phyloP scores from a whole-genome alignment of 1,284 basidiomycete species.

The Porogramme epimiltina region DNA sequence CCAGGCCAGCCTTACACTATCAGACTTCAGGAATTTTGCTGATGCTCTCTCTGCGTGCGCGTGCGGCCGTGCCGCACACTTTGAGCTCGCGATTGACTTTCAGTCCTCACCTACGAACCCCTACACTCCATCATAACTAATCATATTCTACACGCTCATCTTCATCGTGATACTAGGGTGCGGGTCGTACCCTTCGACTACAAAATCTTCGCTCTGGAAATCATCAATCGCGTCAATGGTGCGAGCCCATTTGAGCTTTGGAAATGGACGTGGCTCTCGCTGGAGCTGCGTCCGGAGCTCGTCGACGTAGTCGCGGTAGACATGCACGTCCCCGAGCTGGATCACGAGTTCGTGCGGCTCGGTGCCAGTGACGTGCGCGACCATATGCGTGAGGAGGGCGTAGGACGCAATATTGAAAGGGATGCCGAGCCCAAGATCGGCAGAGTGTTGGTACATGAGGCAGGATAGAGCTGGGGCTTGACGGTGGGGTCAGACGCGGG shows the following conservation, averaged over 20 bases:
- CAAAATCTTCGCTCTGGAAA: conserved; percentile 82
- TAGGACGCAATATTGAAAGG: conserved; percentile 99
- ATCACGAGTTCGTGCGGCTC: conserved; percentile 89
- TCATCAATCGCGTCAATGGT: conserved; percentile 79
- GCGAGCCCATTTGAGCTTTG: conserved; percentile 75
- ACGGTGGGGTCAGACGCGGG: conserved; percentile 44
- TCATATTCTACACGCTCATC: conserved; percentile 95
- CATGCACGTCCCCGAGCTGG: conserved; percentile 96
- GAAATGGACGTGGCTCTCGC: conserved; percentile 82
- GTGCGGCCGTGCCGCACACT: no score
- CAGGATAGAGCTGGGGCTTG: conserved; percentile 81
- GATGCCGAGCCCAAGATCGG: conserved; percentile 94
- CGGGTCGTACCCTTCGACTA: conserved; percentile 75
- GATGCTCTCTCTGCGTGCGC: no score
- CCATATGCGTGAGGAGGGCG: conserved; percentile 95
- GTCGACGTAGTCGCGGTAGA: conserved; percentile 92
- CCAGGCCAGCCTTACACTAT: no score
- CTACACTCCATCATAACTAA: no score
- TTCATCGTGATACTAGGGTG: conserved; percentile 69
- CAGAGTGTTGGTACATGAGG: conserved; percentile 97
- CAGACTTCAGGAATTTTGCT: no score
- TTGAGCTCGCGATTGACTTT: no score
- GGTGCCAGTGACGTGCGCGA: conserved; percentile 88
- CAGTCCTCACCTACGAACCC: no score
- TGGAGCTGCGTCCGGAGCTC: conserved; percentile 83